phyloP scores from a whole-genome alignment of 495 filamentous ascomycete genomes.

The Daldinia childiae region DNA sequence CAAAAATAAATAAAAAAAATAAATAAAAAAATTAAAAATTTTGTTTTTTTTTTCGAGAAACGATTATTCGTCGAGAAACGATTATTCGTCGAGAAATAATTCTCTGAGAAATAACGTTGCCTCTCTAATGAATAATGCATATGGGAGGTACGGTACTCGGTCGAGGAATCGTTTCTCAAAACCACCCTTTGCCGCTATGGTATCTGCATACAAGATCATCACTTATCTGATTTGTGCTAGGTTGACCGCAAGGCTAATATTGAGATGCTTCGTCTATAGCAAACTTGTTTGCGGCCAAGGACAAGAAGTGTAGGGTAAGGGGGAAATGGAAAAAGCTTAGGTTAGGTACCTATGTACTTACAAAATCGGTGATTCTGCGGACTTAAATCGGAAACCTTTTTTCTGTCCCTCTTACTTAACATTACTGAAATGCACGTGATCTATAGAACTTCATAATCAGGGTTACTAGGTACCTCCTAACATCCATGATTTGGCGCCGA shows the following conservation, averaged over 20 bases:
- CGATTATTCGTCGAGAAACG: too few species aligned
- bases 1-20: too few species aligned
- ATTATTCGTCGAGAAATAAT: too few species aligned
- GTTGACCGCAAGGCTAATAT: background rate
- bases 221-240: constrained; percentile 2
- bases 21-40: too few species aligned
- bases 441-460: constrained; percentile 4
- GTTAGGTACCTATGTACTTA: background rate
- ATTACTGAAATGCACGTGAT: background rate
- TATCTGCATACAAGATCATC: constrained; percentile 1
- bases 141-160: too few species aligned
- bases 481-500: background rate
- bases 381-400: constrained; percentile 24
- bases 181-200: too few species aligned
- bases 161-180: too few species aligned
- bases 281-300: background rate
- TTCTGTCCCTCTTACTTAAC: background rate
- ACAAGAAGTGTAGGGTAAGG: background rate
- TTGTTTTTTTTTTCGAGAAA: too few species aligned
- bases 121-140: too few species aligned
- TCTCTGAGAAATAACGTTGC: too few species aligned
- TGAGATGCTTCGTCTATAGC: background rate
- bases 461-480: too few species aligned
- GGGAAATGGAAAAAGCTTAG: background rate
- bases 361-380: constrained; percentile 10